Evolutionary conservation across 257 asterid genomes (phyloP), one percentile per base, ranked within the genome.

Genomic region (Orobanche coerulescens): DNA sequence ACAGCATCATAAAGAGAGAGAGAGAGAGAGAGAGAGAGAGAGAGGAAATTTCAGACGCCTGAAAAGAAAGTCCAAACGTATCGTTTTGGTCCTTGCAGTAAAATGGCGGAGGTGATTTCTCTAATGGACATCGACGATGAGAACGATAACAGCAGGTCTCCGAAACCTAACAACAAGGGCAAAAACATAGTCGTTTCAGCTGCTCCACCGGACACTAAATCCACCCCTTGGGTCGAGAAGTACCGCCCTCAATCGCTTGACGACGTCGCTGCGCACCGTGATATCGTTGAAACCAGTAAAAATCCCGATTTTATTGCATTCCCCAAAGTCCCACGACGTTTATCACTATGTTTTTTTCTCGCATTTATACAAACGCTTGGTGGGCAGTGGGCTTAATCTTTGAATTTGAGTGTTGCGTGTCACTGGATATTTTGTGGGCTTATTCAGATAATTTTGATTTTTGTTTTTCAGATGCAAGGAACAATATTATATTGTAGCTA

Each of bases 191-290:
- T 73, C 68, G 74, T 69, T 64, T 34, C 83, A 22, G 65, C 78
- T 55, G 49, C 66, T 43, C 55, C 78, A 0, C 70, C 78, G 7
- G 86, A 76, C 62, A 13, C 91, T 33, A 84, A 67, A 72, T 76
- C 94, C 64, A 78, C 78, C 11, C 98, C 97, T 28, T 93, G 98
- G 98, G 98, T 93, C 49, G 97, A 93, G 83, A 89, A 93, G 78
- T 83, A 79, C 76, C 96, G 99, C 40, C 99, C 99, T 42, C 94
- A 89, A 62, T 83, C 99, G 31, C 90, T 93, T 4, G 85, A 87
- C 58, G 98, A 93, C 77, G 97, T 93, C 60, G 97, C 97, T 22
- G 98, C 96, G 34, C 98, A 93, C 75, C 97, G 95, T 2, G 98
- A 89, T 66, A 89, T 93, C 24, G 84, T 93, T 30, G 95, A 89